Evolutionary conservation across 345 rosid species (phyloP), one percentile per base, ranked within the genome.

Genomic region (Aurinia saxatilis): DNA sequence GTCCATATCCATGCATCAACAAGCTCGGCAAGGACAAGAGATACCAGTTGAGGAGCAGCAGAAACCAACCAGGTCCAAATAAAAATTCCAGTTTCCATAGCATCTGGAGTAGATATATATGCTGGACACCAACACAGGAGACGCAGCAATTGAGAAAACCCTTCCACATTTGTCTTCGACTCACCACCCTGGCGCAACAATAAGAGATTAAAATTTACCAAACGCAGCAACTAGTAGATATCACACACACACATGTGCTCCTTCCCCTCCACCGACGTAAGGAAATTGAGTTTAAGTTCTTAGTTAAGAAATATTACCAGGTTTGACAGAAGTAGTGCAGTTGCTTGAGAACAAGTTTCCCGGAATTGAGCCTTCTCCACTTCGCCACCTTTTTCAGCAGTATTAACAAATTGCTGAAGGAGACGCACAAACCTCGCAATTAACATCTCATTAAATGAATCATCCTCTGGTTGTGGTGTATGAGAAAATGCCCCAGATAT

Each of bases 1-100:
- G 97, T 95, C 99, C 99, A 95, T 66, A 90, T 74, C 99, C 99
- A 95, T 51, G 99, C 99, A 88, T 90, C 99, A 68, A 95, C 97
- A 66, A 95, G 97, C 77, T 95, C 97, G 3, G 95, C 95, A 73
- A 95, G 93, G 74, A 95, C 86, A 61, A 95, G 84, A 63, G 96
- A 86, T 25, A 91, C 99, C 56, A 88, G 75, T 74, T 84, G 88
- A 8, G 99, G 96, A 68, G 99, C 96, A 60, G 97, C 90, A 63
- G 99, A 87, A 74, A 95, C 97, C 76, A 95, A 73, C 99, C 99
- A 95, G 55, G 97, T 88, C 99, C 99, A 95, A 60, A 88, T 81
- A 69, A 90, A 95, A 74, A 90, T 86, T 46, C 99, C 97, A 47
- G 96, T 88, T 72, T 90, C 99, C 97, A 95, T 88, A 40, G 92